Conservation (phyloP, 306 rosid species). For the Carpinus viminea region DNA sequence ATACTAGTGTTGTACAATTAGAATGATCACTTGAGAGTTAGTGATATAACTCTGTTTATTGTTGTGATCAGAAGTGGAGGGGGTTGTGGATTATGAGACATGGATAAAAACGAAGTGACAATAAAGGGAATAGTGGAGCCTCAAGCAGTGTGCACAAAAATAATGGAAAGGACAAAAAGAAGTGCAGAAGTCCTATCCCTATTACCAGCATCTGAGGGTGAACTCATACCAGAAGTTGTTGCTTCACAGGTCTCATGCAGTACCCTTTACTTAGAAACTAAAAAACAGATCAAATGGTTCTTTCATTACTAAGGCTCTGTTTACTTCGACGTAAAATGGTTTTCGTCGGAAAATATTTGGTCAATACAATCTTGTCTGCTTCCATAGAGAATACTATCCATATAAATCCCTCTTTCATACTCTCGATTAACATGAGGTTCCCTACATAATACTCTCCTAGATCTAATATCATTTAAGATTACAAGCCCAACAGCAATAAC, state of each 20-base stretch:
- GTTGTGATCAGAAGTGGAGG: conserved; percentile 62
- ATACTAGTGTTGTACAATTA: no score
- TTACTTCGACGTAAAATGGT: no score
- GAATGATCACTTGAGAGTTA: no score
- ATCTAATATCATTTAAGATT: no score
- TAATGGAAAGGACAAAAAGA: conserved; percentile 69
- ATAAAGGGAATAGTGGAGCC: conserved; percentile 86
- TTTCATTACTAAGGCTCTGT: no score
- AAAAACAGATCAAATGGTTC: neutral
- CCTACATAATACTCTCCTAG: no score
- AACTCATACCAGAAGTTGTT: conserved; percentile 78
- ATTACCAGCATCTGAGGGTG: conserved; percentile 73
- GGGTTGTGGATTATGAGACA: conserved; percentile 43
- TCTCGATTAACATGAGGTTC: no score
- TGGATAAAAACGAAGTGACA: conserved; percentile 75
- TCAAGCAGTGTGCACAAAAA: conserved; percentile 60
- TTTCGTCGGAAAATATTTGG: no score
- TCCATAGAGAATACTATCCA: no score
- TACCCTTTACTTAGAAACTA: neutral
- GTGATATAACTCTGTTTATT: neutral
- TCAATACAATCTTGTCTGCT: no score
- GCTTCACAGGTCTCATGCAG: conserved; percentile 60
- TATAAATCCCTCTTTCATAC: no score
- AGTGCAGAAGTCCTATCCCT: conserved; percentile 67
- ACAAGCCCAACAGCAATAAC: no score